Percentiles rank a stretch among this genome's conserved stretches.
phyloP scores from a whole-genome alignment of 169 alveolate genomes.

The Plasmodium cynomolgi region DNA sequence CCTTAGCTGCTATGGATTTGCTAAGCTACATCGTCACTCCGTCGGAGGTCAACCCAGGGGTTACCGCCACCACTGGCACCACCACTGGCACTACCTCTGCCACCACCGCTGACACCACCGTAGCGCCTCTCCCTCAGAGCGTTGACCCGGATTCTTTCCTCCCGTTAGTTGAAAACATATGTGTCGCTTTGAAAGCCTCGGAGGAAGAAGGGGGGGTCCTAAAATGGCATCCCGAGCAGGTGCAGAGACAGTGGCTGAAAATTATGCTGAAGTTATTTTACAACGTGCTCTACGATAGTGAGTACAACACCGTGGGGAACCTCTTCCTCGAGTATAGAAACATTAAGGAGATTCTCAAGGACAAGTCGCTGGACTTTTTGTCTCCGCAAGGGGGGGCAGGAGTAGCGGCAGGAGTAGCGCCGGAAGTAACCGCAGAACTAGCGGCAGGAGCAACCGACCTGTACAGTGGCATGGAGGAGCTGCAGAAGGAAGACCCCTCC shows the following conservation, averaged over 20 bases:
- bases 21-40: not conserved
- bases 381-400: not conserved
- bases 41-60: not conserved
- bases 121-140: not conserved
- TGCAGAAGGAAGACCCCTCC: not conserved
- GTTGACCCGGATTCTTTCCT: not conserved
- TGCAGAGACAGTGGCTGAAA: slow-evolving; percentile 45
- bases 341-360: slow-evolving; percentile 42
- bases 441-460: not conserved
- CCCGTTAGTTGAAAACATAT: slow-evolving; percentile 28
- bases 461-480: not conserved
- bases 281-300: slow-evolving; percentile 33
- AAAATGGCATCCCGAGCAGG: slow-evolving; percentile 1
- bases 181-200: slow-evolving; percentile 23
- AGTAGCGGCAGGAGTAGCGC: not conserved
- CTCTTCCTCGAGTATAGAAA: slow-evolving; percentile 47
- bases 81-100: not conserved
- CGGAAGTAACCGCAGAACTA: not conserved
- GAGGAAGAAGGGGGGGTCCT: not conserved
- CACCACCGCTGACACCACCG: not conserved
- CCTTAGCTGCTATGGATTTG: not conserved
- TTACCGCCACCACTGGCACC: not conserved
- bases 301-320: slow-evolving; percentile 54
- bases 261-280: slow-evolving; percentile 49
- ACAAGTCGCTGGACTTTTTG: slow-evolving; percentile 20